Evolutionary conservation across 2,329 filamentous ascomycete species (phyloP).

Genomic region (Colletotrichum tanaceti): DNA sequence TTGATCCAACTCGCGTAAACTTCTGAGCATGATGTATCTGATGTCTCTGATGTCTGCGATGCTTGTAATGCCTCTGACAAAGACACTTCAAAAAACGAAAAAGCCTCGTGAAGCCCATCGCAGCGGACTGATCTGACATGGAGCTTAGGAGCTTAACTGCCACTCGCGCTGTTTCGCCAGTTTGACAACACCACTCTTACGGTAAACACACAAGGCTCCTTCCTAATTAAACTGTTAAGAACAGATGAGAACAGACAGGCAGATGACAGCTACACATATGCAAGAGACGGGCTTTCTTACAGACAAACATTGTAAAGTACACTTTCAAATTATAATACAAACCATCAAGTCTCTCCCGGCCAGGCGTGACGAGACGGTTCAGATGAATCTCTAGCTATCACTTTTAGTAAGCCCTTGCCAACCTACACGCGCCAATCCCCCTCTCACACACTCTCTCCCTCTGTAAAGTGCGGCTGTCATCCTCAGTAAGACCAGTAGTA

Average conservation of each 20-base stretch:
- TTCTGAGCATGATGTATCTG: too few species aligned
- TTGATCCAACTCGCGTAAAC: not conserved
- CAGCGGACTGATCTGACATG: not conserved
- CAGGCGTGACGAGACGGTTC: too few species aligned
- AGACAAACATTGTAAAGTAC: conserved; percentile 13
- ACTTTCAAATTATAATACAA: conserved; percentile 27
- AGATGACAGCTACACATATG: not conserved
- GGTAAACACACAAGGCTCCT: not conserved
- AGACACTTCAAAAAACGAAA: not conserved
- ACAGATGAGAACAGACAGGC: too few species aligned
- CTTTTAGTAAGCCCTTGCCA: not conserved
- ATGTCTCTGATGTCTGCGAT: too few species aligned
- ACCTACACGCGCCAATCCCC: too few species aligned
- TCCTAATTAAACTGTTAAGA: not conserved
- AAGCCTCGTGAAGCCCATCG: not conserved
- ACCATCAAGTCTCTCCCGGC: conserved; percentile 1
- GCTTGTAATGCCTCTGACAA: not conserved
- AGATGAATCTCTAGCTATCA: not conserved
- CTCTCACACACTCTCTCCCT: too few species aligned
- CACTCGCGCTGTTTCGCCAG: not conserved
- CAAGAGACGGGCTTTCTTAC: conserved; percentile 1
- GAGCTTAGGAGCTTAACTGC: not conserved
- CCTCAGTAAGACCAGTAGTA: conserved; percentile 1
- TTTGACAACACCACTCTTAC: not conserved
- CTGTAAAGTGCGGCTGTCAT: not conserved